Percentiles rank a stretch among this genome's conserved stretches.
These are phyloP conservation scores for Aspergillus conjunctus DNA, from an alignment of 495 filamentous ascomycete species.

Conservation along the genomic window DNA sequence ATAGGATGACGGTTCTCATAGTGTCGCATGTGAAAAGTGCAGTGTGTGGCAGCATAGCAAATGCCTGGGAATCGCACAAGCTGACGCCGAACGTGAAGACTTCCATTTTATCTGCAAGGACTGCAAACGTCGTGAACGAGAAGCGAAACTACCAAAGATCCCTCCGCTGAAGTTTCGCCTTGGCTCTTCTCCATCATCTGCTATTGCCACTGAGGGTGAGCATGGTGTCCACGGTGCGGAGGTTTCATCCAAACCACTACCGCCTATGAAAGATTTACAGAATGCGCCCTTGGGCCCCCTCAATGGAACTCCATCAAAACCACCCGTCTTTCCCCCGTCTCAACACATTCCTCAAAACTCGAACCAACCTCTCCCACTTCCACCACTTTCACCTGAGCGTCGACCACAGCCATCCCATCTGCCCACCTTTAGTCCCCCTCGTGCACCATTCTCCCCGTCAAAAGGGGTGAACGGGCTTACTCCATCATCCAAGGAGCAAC, in stretches of 20 bases:
- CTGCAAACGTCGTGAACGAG: constrained; percentile 70
- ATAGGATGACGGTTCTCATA: constrained; percentile 88
- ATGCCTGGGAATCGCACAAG: constrained; percentile 77
- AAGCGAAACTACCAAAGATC: constrained; percentile 66
- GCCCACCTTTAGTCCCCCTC: constrained; percentile 38
- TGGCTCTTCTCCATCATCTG: constrained; percentile 54
- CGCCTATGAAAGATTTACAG: constrained; percentile 39
- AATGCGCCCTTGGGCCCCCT: constrained; percentile 23
- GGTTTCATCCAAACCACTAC: constrained; percentile 15
- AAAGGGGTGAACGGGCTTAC: constrained; percentile 37
- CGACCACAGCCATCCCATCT: constrained; percentile 35
- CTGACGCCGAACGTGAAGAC: constrained; percentile 79
- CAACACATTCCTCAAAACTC: constrained; percentile 26
- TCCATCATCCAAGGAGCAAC: constrained; percentile 30
- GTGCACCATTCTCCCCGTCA: constrained; percentile 42
- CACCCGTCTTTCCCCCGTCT: constrained; percentile 19
- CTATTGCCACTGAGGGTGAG: constrained; percentile 26
- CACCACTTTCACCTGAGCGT: constrained; percentile 45
- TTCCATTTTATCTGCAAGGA: constrained; percentile 86
- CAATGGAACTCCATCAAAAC: constrained; percentile 27
- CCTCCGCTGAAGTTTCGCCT: constrained; percentile 68
- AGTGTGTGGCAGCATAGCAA: constrained; percentile 96
- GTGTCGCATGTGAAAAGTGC: constrained; percentile 92
- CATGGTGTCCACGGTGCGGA: constrained; percentile 25
- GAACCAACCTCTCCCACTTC: constrained; percentile 35